Evolutionary conservation across 371 early-diverging fungal species (phyloP), one percentile per base, ranked within the genome.

Genomic region (Gilbertella persicaria): DNA sequence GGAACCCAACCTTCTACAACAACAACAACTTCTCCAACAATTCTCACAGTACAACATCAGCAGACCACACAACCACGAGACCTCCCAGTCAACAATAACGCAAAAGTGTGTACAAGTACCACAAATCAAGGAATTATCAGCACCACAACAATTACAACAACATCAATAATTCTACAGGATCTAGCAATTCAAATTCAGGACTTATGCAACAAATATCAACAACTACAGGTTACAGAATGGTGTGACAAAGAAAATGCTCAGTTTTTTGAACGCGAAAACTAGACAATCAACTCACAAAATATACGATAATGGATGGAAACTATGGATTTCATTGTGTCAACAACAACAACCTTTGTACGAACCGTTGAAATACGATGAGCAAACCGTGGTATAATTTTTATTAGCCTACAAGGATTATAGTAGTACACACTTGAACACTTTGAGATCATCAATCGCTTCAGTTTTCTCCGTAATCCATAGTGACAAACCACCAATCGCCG

Each of bases 141-240:
- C 28, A 28, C 9, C 28, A 28, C 28, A 5, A 28, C 28, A 28
- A 28, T 28, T 52, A 56, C 30, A 25, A 62, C 53, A 33, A 43
- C 56, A 0, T 62, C 57, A 5, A 2, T 44, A 6, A 17, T 19
- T 3, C n/a, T 62, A 19, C 62, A 62, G 24, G 49, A 48, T 8
- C 30, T 51, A 21, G 57, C 57, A n/a, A 35, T 62, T 19, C 20
- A 48, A 41, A 56, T 61, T 0, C 62, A 62, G 45, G 54, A 63
- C 5, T 10, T 63, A 2, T 45, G 36, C 52, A 62, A 55, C 30
- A 10, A 48, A 48, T 42, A 48, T 55, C 49, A 47, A 46, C 43
- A 36, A 57, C 28, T 10, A 5, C 2, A 36, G 39, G 50, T 10
- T 1, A 4, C 5, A 14, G 8, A 7, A 16, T 36, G 58, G 58